Conservation (phyloP, 2,329 filamentous ascomycete genomes). For the Ceratocystis eucalypticola region DNA sequence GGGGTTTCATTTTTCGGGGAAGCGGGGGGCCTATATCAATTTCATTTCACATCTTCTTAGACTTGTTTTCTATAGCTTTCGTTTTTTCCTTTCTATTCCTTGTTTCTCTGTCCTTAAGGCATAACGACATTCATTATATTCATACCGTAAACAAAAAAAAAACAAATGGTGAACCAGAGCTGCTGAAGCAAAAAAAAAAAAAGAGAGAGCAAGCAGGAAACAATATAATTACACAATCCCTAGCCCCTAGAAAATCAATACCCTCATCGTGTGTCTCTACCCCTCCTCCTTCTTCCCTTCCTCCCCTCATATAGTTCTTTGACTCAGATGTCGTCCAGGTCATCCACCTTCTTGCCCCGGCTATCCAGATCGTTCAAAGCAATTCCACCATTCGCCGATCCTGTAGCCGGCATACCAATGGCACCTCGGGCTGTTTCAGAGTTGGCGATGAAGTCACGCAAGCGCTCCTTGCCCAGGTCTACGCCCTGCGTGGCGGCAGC, state of each 20-base stretch:
- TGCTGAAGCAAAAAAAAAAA: conserved; percentile 9
- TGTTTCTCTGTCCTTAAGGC: background rate
- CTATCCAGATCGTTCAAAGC: conserved; percentile 48
- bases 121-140: conserved; percentile 11
- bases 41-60: background rate
- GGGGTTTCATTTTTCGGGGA: conserved; percentile 2
- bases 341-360: conserved; percentile 38
- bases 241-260: background rate
- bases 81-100: background rate
- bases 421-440: conserved; percentile 77
- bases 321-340: conserved; percentile 44
- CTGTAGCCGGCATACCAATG: conserved; percentile 52
- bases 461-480: conserved; percentile 80
- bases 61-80: background rate
- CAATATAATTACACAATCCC: conserved; percentile 15
- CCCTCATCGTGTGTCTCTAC: background rate
- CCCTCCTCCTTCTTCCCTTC: conserved; percentile 16
- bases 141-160: background rate
- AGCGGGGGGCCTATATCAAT: no score
- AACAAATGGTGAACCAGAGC: background rate
- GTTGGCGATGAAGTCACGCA: conserved; percentile 78
- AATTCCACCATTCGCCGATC: conserved; percentile 27
- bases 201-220: conserved; percentile 11
- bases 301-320: conserved; percentile 16
- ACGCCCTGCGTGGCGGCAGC: conserved; percentile 76